These are phyloP conservation scores for Podospora didyma DNA, from an alignment of 495 filamentous ascomycete genomes.

Conservation along the genomic window DNA sequence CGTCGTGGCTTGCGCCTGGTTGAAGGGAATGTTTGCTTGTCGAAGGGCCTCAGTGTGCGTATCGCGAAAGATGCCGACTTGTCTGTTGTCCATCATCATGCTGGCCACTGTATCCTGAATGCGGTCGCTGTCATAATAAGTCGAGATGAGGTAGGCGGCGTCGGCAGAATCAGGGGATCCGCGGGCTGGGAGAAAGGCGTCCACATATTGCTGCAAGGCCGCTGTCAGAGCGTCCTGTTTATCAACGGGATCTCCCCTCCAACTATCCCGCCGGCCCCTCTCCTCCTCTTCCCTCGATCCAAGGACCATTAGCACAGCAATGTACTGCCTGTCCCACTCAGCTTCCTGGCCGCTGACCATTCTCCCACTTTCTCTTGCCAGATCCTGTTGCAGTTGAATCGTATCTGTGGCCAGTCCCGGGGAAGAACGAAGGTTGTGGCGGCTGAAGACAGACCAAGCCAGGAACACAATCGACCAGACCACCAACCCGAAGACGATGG, in stretches of 20 bases:
- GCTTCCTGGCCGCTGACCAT: conserved; percentile 11
- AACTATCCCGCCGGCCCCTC: not conserved
- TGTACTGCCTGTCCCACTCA: conserved; percentile 12
- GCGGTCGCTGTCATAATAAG: conserved; percentile 6
- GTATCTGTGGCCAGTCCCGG: not conserved
- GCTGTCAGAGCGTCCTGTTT: not conserved
- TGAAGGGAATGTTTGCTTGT: conserved; percentile 7
- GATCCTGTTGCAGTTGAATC: conserved; percentile 6
- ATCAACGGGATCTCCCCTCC: not conserved
- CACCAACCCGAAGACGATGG: conserved; percentile 11
- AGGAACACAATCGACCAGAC: conserved; percentile 14
- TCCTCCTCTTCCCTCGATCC: not conserved
- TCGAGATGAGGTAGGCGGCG: conserved; percentile 2
- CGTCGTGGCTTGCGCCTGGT: conserved; percentile 10
- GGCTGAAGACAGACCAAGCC: not conserved
- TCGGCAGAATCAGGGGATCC: not conserved
- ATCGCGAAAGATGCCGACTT: conserved; percentile 12
- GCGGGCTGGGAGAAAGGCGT: conserved; percentile 7
- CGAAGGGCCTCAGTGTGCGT: conserved; percentile 13
- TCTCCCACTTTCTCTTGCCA: conserved; percentile 10
- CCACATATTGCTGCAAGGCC: conserved; percentile 7
- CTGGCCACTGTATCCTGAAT: conserved; percentile 2
- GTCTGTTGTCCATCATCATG: conserved; percentile 9
- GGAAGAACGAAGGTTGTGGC: not conserved
- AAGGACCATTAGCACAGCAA: conserved; percentile 7